phyloP scores from a whole-genome alignment of 2,329 filamentous ascomycete species.

The Ascochyta rabiei region DNA sequence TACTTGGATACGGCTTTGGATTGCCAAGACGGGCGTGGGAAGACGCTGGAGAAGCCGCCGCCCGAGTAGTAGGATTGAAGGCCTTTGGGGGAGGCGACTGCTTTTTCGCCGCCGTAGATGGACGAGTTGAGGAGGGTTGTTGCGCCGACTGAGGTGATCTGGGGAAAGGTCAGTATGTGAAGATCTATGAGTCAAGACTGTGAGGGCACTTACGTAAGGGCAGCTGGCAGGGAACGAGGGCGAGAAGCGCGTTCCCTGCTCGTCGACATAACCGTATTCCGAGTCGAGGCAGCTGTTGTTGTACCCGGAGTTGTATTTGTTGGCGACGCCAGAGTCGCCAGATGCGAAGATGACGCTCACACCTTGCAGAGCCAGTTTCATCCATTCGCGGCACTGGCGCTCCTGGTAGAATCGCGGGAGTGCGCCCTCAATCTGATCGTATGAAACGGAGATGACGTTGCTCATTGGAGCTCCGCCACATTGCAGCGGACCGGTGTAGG shows the following conservation, averaged over 20 bases:
- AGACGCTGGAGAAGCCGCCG: conserved; percentile 54
- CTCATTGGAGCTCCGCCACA: conserved; percentile 52
- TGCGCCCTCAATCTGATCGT: conserved; percentile 60
- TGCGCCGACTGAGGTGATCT: conserved; percentile 64
- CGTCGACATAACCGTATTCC: conserved; percentile 18
- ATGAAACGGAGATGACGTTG: conserved; percentile 60
- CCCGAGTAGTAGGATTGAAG: conserved; percentile 25
- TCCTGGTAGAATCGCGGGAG: conserved; percentile 56
- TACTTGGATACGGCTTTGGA: conserved; percentile 25
- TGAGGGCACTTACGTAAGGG: conserved; percentile 60
- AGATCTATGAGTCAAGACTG: neutral
- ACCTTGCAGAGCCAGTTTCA: conserved; percentile 53
- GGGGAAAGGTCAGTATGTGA: neutral
- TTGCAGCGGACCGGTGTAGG: conserved; percentile 40
- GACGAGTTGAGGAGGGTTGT: conserved; percentile 42
- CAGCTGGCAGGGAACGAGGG: conserved; percentile 68
- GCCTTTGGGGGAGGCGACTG: conserved; percentile 25
- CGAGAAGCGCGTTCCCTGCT: conserved; percentile 49
- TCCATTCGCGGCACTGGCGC: conserved; percentile 55
- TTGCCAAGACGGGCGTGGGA: conserved; percentile 57
- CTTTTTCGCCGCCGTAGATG: conserved; percentile 55
- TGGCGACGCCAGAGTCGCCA: conserved; percentile 48
- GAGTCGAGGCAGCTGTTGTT: conserved; percentile 23
- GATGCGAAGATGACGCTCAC: conserved; percentile 57
- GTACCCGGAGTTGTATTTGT: conserved; percentile 20